phyloP scores from a whole-genome alignment of 2,329 filamentous ascomycete genomes.

The Allantophomopsis cytisporea region DNA sequence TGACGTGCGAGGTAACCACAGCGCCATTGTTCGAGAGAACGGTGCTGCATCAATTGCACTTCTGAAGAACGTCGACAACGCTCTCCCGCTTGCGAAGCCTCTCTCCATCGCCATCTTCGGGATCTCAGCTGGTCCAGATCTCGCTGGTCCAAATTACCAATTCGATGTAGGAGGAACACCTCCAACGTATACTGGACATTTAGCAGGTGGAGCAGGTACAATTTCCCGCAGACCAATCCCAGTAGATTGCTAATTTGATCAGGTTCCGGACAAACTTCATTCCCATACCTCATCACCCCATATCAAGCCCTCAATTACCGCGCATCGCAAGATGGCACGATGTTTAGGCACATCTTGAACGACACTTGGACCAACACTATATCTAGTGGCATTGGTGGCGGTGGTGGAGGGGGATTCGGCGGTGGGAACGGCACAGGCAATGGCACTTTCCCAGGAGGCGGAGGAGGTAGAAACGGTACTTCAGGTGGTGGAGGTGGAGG shows the following conservation, averaged over 20 bases:
- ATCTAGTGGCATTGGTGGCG: too few species aligned
- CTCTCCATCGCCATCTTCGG: conserved; percentile 43
- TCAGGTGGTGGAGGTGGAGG: not conserved
- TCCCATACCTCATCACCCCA: not conserved
- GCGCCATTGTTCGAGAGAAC: conserved; percentile 35
- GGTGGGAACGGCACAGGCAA: too few species aligned
- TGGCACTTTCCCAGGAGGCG: not conserved
- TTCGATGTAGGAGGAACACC: conserved; percentile 41
- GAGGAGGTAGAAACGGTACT: not conserved
- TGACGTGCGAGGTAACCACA: conserved; percentile 19
- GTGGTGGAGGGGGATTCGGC: too few species aligned
- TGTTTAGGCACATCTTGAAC: conserved; percentile 54
- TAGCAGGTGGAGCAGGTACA: conserved; percentile 74
- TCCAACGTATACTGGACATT: conserved; percentile 54
- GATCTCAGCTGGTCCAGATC: conserved; percentile 59
- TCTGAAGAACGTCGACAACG: conserved; percentile 39
- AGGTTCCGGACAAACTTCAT: conserved; percentile 30
- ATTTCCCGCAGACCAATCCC: conserved; percentile 69
- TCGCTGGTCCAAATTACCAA: not conserved
- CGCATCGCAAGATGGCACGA: conserved; percentile 21
- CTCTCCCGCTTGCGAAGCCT: conserved; percentile 33
- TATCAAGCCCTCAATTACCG: not conserved
- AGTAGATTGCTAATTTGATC: conserved; percentile 62
- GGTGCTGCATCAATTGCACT: conserved; percentile 52
- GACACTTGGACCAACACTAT: too few species aligned